Evolutionary conservation across 352 stramenopile species (phyloP).

Genomic region (Pythium periplocum): DNA sequence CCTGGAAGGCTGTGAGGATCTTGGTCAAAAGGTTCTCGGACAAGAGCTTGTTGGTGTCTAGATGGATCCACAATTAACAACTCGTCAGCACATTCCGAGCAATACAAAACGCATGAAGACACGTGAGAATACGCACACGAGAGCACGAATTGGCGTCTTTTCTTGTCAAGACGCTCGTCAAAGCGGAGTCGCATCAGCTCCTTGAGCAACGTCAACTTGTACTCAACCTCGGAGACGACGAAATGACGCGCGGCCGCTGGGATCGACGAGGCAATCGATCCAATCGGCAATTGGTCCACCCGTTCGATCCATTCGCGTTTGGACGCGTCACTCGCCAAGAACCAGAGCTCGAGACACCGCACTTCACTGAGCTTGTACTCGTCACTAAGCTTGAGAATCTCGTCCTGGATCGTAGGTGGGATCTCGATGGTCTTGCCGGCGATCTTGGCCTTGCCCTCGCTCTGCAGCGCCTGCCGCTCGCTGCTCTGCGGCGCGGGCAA

Average conservation of each 20-base stretch:
- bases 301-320: slow-evolving; percentile 69
- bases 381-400: slow-evolving; percentile 77
- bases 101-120: background rate
- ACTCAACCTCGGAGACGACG: slow-evolving; percentile 66
- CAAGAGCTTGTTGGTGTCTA: slow-evolving; percentile 64
- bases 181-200: slow-evolving; percentile 68
- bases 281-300: slow-evolving; percentile 47
- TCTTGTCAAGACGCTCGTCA: slow-evolving; percentile 44
- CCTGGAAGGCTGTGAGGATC: slow-evolving; percentile 40
- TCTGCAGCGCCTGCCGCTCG: slow-evolving; percentile 58
- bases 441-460: slow-evolving; percentile 48
- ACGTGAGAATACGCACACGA: slow-evolving; percentile 20
- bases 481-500: slow-evolving; percentile 29
- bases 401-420: slow-evolving; percentile 72
- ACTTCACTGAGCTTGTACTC: slow-evolving; percentile 63
- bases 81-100: background rate
- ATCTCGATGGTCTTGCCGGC: slow-evolving; percentile 65
- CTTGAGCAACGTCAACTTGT: slow-evolving; percentile 69
- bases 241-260: slow-evolving; percentile 70
- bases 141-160: slow-evolving; percentile 55
- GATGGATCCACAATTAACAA: background rate
- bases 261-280: slow-evolving; percentile 48
- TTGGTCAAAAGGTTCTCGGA: slow-evolving; percentile 41
- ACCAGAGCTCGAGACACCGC: slow-evolving; percentile 70
- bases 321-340: slow-evolving; percentile 63